These are phyloP conservation scores for Clitopilus passeckerianus DNA, from an alignment of 768 basidiomycete genomes.

Conservation along the genomic window DNA sequence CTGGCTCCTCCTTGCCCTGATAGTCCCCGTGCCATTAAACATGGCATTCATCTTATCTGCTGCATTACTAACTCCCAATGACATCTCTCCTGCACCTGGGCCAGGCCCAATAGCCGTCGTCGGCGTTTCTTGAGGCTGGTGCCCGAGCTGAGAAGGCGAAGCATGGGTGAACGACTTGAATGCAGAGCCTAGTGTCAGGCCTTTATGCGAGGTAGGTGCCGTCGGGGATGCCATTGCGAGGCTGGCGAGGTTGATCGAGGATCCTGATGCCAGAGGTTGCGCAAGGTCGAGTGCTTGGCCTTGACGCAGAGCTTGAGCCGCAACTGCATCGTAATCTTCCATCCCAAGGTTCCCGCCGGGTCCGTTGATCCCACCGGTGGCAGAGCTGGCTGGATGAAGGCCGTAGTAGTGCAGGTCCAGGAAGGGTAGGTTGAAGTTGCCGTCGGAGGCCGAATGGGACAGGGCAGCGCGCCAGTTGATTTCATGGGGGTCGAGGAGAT, in stretches of 20 bases:
- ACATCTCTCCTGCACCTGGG: not conserved
- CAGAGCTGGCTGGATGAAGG: conserved; percentile 1
- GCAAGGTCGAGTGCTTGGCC: conserved; percentile 50
- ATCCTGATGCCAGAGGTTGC: conserved; percentile 23
- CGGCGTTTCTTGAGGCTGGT: not conserved
- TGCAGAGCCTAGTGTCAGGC: not conserved
- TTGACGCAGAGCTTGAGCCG: conserved; percentile 23
- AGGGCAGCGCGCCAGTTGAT: conserved; percentile 12
- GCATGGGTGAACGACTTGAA: not conserved
- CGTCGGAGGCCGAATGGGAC: conserved; percentile 17
- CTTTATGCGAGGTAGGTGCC: not conserved
- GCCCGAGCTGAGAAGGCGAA: not conserved
- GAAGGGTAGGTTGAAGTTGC: conserved; percentile 50
- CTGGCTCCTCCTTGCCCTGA: conserved; percentile 7
- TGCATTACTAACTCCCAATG: not conserved
- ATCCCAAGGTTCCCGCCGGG: conserved; percentile 5
- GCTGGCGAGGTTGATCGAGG: conserved; percentile 16
- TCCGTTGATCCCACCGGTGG: conserved; percentile 9
- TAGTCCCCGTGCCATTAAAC: conserved; percentile 15
- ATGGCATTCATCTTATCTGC: conserved; percentile 10
- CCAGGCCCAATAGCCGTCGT: not conserved
- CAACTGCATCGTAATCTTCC: conserved; percentile 13
- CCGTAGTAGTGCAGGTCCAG: conserved; percentile 71
- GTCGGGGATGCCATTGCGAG: conserved; percentile 19
- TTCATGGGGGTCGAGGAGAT: not conserved